Percentiles rank a stretch among this genome's conserved stretches.
Evolutionary conservation across 1,139 yeast genomes (phyloP).

Genomic region (Magnusiomyces fungicola): DNA sequence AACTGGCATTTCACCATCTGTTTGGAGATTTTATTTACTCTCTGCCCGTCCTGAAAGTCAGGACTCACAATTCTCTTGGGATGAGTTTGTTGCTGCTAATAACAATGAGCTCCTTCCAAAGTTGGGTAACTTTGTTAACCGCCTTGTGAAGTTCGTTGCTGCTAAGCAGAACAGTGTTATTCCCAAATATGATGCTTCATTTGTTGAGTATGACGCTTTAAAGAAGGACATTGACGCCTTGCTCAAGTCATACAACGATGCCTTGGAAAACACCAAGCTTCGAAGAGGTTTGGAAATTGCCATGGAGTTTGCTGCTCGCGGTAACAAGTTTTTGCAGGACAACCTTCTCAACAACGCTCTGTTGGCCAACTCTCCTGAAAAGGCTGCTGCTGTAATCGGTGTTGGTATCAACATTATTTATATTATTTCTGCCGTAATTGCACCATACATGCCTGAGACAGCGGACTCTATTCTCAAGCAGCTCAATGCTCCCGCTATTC

Average conservation of each 20-base stretch:
- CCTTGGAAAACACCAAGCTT: constrained; percentile 64
- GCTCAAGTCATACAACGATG: constrained; percentile 53
- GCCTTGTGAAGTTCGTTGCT: constrained; percentile 80
- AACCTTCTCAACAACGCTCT: constrained; percentile 87
- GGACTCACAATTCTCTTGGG: constrained; percentile 97
- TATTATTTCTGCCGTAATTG: constrained; percentile 67
- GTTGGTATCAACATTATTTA: constrained; percentile 86
- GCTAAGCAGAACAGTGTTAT: constrained; percentile 91
- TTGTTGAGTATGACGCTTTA: constrained; percentile 42
- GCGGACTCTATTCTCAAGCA: constrained; percentile 62
- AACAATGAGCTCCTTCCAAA: constrained; percentile 91
- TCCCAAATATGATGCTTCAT: constrained; percentile 44
- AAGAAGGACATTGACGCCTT: constrained; percentile 54
- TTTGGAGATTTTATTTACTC: constrained; percentile 95
- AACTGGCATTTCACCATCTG: constrained; percentile 83
- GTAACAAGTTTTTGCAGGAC: constrained; percentile 91
- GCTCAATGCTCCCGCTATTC: constrained; percentile 72
- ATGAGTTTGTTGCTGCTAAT: constrained; percentile 87
- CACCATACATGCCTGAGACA: constrained; percentile 90
- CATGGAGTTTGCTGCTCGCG: constrained; percentile 86
- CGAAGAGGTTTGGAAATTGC: constrained; percentile 88
- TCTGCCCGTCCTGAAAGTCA: constrained; percentile 91
- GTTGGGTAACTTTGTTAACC: constrained; percentile 92
- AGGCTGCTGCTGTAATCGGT: constrained; percentile 87
- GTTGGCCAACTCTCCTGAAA: constrained; percentile 65